Evolutionary conservation across 192 early-diverging fungal genomes (phyloP).

Genomic region (Coemansia erecta): DNA sequence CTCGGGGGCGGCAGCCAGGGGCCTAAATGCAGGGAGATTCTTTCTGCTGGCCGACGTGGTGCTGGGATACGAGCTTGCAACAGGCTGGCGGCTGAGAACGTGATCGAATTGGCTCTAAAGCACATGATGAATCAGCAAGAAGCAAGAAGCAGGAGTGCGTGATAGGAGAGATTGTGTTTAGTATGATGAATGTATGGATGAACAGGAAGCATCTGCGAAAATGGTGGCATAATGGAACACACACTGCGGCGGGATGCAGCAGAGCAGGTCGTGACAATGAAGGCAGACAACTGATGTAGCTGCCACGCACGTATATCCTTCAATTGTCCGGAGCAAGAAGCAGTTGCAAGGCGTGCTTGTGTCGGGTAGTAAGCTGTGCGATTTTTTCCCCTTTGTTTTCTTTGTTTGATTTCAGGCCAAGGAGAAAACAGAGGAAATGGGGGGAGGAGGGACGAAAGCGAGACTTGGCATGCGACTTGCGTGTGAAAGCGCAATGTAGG

Average conservation of each 20-base stretch:
- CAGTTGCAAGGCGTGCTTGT: too few relatives aligned
- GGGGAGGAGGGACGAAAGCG: neutral
- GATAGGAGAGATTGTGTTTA: neutral
- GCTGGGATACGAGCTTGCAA: slow-evolving; percentile 7
- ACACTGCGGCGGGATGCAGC: too few relatives aligned
- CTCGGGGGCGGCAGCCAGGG: slow-evolving; percentile 4
- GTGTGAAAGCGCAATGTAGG: neutral
- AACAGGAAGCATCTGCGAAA: neutral
- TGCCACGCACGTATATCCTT: too few relatives aligned
- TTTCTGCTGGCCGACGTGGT: neutral
- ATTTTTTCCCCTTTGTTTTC: too few relatives aligned
- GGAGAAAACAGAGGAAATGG: neutral
- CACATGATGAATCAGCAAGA: slow-evolving; percentile 3
- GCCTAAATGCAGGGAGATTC: neutral
- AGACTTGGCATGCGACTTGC: neutral
- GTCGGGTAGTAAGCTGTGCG: too few relatives aligned
- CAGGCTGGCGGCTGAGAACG: slow-evolving; percentile 7
- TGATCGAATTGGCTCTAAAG: slow-evolving; percentile 11
- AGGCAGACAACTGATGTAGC: too few relatives aligned
- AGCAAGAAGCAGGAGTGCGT: neutral
- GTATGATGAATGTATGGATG: neutral
- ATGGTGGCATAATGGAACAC: too few relatives aligned
- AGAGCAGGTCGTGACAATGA: too few relatives aligned
- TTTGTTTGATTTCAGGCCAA: too few relatives aligned
- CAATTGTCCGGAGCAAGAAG: too few relatives aligned